Evolutionary conservation across 1,284 basidiomycete species (phyloP), one percentile per base, ranked within the genome.

Genomic region (Ganoderma sp.): DNA sequence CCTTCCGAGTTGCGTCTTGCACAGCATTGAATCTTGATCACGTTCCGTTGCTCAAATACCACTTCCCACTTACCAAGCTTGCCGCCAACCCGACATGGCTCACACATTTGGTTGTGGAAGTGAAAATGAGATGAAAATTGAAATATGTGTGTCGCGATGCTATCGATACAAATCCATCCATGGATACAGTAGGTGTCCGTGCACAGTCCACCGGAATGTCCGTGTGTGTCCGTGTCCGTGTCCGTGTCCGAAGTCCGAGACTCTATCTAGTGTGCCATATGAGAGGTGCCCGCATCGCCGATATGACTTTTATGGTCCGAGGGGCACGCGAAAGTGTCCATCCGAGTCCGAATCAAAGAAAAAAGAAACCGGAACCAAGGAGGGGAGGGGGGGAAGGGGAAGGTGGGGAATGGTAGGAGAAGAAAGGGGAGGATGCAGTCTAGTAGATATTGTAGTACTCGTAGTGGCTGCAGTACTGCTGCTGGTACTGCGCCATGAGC

Each of bases 191-290:
- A 48, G 45, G n/a, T 48, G 48, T 50, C 48, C 48, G n/a, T 22
- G 48, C 48, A 50, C n/a, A 50, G 48, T 50, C 48, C 48, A 50
- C n/a, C 3, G 48, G 48, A 50, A 22, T 39, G 48, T 50, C n/a
- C 48, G 48, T 22, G 48, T 39, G 37, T 39, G 48, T 50, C 48
- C 48, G 17, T 50, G 48, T 22, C 48, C n/a, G n/a, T 10, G 10
- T 7, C 9, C 45, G 17, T n/a, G n/a, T n/a, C n/a, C n/a, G n/a
- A n/a, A 19, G 12, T 15, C 19, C 48, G 48, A 50, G 22, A 50
- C 48, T 50, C 48, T 50, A 22, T 50, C n/a, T 25, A 50, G n/a
- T 50, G 48, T 50, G 48, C 48, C 48, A 50, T 50, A 50, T 50
- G n/a, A 50, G 48, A 50, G 48, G 22, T 50, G 48, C 48, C 48